These are phyloP conservation scores for Venustampulla echinocandica DNA, from an alignment of 495 filamentous ascomycete species.

Conservation along the genomic window DNA sequence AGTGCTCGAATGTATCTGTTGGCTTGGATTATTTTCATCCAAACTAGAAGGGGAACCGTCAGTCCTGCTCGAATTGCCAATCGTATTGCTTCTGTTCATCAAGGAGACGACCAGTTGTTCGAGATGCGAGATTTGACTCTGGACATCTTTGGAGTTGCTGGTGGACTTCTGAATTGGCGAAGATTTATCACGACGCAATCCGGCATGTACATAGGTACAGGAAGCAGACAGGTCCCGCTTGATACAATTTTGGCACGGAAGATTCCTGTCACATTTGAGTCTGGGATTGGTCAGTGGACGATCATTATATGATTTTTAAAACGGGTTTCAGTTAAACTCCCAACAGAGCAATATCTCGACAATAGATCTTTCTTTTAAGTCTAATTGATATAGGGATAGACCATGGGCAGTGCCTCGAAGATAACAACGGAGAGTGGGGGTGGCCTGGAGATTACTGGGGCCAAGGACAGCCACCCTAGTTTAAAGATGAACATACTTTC, in stretches of 20 bases:
- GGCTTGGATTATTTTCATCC: neutral
- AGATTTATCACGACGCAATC: slow-evolving; percentile 20
- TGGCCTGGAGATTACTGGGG: too few relatives aligned
- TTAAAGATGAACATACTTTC: slow-evolving; percentile 15
- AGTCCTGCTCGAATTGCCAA: neutral
- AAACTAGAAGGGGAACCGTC: neutral
- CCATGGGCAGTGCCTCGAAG: too few relatives aligned
- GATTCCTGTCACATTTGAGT: slow-evolving; percentile 19
- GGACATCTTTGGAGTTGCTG: slow-evolving; percentile 26
- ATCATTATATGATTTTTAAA: too few relatives aligned
- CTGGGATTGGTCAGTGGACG: too few relatives aligned
- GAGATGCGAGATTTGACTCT: slow-evolving; percentile 40
- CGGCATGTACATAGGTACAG: slow-evolving; percentile 40
- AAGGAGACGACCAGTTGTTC: slow-evolving; percentile 44
- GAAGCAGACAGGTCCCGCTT: slow-evolving; percentile 33
- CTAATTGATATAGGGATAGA: too few relatives aligned
- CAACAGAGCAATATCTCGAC: too few relatives aligned
- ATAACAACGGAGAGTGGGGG: too few relatives aligned
- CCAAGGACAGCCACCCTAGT: too few relatives aligned
- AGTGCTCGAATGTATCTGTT: neutral
- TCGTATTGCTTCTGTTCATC: slow-evolving; percentile 25
- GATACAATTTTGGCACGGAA: slow-evolving; percentile 28
- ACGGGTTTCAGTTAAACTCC: too few relatives aligned
- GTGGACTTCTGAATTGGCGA: slow-evolving; percentile 5
- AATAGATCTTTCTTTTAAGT: too few relatives aligned